Base-by-base conservation (phyloP, 805 yeast genomes). In the Brettanomyces naardenensis region DNA sequence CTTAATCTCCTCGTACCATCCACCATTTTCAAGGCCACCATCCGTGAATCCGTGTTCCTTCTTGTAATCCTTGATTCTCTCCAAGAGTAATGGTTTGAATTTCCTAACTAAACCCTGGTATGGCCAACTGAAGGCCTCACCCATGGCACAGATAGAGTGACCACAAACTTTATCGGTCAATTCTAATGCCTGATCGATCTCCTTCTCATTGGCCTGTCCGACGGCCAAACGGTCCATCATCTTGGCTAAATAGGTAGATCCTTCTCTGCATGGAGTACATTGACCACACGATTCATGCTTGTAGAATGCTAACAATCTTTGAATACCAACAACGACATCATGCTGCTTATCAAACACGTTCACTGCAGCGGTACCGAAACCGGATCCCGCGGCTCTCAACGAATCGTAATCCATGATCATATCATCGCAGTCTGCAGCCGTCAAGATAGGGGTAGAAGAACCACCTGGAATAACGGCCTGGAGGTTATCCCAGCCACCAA, bases 51-150 rank as follows among this genome's bases (percentile, higher is more conserved):
- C 71, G 35, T 68, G 61, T 43, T 66, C 57, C 19, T 58, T 59
- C 46, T 74, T 67, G 67, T 68, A 86, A 53, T 80, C 62, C 45
- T 73, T 68, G 54, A 86, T 79, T 65, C 89, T 76, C 44, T 79
- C 85, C 52, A 78, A 78, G 73, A 85, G 77, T 47, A 77, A 75
- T 13, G 95, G 95, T 59, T 86, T 75, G 73, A 86, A 85, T 47
- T 83, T 80, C 61, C 81, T 80, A 51, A 86, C 82, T 48, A 85
- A 73, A 41, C 95, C 95, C 65, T 86, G 95, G 45, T 86, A 73
- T 32, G 95, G 95, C 95, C 95, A 85, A 22, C 92, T 88, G 41
- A 94, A 87, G 25, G 95, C 95, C 56, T 85, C 95, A 42, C 95
- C 95, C 55, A 85, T 70, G 23, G 94, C 95, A 67, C 95, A 85